A percentile compares a stretch with the other conserved stretches of the same genome.
Evolutionary conservation across 805 yeast genomes (phyloP).

Genomic region (Candida montana): DNA sequence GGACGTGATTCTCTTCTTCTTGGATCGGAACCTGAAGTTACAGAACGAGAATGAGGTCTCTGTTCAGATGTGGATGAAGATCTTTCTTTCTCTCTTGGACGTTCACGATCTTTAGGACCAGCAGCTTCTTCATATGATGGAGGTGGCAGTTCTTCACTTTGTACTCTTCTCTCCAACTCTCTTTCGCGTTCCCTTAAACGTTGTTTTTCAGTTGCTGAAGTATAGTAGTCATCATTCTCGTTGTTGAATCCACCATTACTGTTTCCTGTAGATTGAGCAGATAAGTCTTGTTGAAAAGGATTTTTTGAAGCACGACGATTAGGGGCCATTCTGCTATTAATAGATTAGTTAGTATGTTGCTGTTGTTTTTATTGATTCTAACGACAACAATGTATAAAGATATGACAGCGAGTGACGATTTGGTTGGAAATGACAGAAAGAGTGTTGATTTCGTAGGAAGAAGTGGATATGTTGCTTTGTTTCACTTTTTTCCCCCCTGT

Average conservation of each 20-base stretch:
- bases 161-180: conserved; percentile 13
- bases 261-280: conserved; percentile 33
- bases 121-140: conserved; percentile 72
- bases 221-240: conserved; percentile 30
- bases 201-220: conserved; percentile 20
- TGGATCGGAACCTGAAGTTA: neutral
- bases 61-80: conserved; percentile 21
- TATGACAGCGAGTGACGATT: no score
- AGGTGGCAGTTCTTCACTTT: conserved; percentile 43
- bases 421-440: no score
- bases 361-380: no score
- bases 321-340: conserved; percentile 15
- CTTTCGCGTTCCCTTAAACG: conserved; percentile 17
- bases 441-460: no score
- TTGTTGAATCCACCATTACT: conserved; percentile 18
- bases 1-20: conserved; percentile 3
- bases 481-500: no score
- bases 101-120: conserved; percentile 38
- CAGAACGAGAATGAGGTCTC: conserved; percentile 14
- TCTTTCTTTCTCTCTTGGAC: conserved; percentile 47
- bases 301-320: conserved; percentile 35
- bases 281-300: conserved; percentile 47
- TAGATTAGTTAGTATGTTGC: conserved; percentile 10
- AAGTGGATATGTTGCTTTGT: no score
- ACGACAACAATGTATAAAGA: no score